phyloP scores from a whole-genome alignment of 495 filamentous ascomycete genomes.

The Daldinia loculata region DNA sequence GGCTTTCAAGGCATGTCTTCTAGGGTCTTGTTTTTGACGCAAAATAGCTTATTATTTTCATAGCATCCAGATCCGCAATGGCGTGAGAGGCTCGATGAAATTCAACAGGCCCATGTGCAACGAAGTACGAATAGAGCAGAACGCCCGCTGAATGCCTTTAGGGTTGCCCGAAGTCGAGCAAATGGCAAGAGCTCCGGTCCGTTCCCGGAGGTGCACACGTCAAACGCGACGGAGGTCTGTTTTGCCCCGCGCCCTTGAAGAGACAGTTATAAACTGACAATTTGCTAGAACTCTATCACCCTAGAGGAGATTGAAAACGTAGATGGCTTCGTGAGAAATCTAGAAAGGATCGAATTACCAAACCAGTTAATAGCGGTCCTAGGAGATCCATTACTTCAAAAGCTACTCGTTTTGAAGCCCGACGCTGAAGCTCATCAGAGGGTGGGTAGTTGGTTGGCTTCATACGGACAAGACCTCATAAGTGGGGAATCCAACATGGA shows the following conservation, averaged over 20 bases:
- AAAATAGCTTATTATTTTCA: conserved; percentile 12
- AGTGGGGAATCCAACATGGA: conserved; percentile 60
- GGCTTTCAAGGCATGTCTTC: conserved; percentile 61
- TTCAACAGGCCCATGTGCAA: conserved; percentile 68
- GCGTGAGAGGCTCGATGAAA: conserved; percentile 70
- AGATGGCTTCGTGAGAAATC: conserved; percentile 73
- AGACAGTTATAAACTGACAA: conserved; percentile 20
- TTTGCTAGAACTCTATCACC: conserved; percentile 66
- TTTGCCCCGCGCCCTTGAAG: not conserved
- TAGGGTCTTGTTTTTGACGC: not conserved
- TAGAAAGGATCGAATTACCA: conserved; percentile 83
- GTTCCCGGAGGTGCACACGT: conserved; percentile 78
- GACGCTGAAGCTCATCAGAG: conserved; percentile 64
- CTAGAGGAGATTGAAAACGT: conserved; percentile 82
- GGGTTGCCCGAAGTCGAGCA: conserved; percentile 59
- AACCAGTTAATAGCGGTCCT: conserved; percentile 82
- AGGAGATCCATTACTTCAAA: conserved; percentile 79
- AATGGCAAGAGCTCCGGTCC: conserved; percentile 51
- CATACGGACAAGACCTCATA: conserved; percentile 67
- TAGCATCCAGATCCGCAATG: conserved; percentile 82
- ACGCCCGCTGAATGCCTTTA: conserved; percentile 57
- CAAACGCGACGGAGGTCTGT: conserved; percentile 70
- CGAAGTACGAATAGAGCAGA: conserved; percentile 48
- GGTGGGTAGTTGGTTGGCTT: conserved; percentile 71
- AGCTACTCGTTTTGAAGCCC: conserved; percentile 71